A percentile compares a stretch with the other conserved stretches of the same genome.
Conservation (phyloP, 2,329 filamentous ascomycete genomes). For the Arthrobotrys musiformis region DNA sequence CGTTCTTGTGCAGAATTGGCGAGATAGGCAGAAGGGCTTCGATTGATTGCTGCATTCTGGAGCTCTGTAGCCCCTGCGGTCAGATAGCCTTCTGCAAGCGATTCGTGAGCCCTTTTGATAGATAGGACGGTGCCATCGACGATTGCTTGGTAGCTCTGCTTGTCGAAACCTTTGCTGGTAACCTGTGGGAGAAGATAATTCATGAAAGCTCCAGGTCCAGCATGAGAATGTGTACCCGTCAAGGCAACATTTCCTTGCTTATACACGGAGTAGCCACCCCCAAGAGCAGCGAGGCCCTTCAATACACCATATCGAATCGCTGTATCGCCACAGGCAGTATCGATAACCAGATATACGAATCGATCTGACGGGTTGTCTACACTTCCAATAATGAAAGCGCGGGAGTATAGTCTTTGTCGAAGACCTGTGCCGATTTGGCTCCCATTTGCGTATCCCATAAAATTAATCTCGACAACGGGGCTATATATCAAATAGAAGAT, state of each 20-base stretch:
- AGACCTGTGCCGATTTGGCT: slow-evolving; percentile 83
- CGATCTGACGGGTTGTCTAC: slow-evolving; percentile 74
- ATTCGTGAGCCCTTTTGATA: slow-evolving; percentile 81
- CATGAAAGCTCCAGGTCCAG: slow-evolving; percentile 89
- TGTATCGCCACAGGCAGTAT: slow-evolving; percentile 88
- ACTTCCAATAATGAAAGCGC: slow-evolving; percentile 86
- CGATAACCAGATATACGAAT: slow-evolving; percentile 87
- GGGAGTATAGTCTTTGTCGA: slow-evolving; percentile 85
- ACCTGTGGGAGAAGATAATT: slow-evolving; percentile 95
- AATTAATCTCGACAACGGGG: slow-evolving; percentile 84
- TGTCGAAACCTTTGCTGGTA: slow-evolving; percentile 84
- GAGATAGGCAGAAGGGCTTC: slow-evolving; percentile 87
- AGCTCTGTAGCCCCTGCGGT: slow-evolving; percentile 77
- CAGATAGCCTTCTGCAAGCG: slow-evolving; percentile 75
- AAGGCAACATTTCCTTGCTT: slow-evolving; percentile 83
- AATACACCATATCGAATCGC: slow-evolving; percentile 88
- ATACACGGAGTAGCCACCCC: slow-evolving; percentile 74
- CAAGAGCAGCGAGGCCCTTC: slow-evolving; percentile 75
- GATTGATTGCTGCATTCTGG: slow-evolving; percentile 82
- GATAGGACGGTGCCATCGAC: slow-evolving; percentile 86
- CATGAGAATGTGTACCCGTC: slow-evolving; percentile 92
- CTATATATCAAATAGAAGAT: slow-evolving; percentile 66
- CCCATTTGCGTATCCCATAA: slow-evolving; percentile 92
- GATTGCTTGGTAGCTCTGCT: slow-evolving; percentile 87
- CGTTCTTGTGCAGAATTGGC: slow-evolving; percentile 84